Evolutionary conservation across 1,284 basidiomycete species (phyloP).

Genomic region (Nidula niveotomentosa): DNA sequence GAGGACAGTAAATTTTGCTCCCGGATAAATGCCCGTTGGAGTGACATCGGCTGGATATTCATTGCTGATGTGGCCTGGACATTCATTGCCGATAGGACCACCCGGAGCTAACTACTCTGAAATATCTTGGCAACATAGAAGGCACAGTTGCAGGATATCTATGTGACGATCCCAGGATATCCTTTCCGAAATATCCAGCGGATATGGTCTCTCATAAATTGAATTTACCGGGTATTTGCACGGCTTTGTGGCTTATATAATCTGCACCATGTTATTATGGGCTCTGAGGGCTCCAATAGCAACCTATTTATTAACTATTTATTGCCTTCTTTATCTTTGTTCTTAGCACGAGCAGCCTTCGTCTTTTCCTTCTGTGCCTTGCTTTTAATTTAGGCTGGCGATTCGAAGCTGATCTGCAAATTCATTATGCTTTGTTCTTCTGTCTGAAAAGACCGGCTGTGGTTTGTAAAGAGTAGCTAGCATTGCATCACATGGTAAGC

Average conservation of each 20-base stretch:
- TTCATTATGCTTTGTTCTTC: not conserved
- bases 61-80: not conserved
- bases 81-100: not conserved
- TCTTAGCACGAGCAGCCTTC: not conserved
- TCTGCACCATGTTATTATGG: not conserved
- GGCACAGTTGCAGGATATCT: not conserved
- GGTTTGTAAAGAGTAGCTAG: not conserved
- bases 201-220: not conserved
- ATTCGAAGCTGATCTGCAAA: not conserved
- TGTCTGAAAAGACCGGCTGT: not conserved
- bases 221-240: not conserved
- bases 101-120: not conserved
- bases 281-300: not conserved
- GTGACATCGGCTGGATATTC: not conserved
- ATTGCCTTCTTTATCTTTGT: not conserved
- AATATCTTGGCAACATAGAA: not conserved
- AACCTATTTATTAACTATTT: not conserved
- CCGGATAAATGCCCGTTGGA: not conserved
- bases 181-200: not conserved
- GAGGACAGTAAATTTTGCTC: too few relatives aligned
- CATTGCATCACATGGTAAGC: not conserved
- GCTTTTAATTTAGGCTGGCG: not conserved
- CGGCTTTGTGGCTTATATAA: not conserved
- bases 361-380: not conserved
- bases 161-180: not conserved